A percentile compares a stretch with the other conserved stretches of the same genome.
Evolutionary conservation across 1,284 basidiomycete species (phyloP).

Genomic region (Phellopilus nigrolimitatus): DNA sequence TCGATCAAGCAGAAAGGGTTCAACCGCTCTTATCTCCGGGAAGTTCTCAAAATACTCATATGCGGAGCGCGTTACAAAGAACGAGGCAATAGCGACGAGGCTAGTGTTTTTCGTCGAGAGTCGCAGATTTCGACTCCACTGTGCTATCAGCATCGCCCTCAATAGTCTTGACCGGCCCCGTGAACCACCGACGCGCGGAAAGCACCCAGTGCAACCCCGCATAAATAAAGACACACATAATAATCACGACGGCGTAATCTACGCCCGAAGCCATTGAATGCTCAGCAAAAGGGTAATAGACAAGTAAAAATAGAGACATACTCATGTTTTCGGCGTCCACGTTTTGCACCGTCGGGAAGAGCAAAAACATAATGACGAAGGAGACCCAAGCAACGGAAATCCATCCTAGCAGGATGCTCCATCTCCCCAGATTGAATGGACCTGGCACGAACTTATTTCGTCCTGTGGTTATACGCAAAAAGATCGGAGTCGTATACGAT

Average conservation of each 20-base stretch:
- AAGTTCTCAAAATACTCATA: too few species aligned
- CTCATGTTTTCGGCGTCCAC: conserved; percentile 50
- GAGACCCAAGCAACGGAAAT: conserved; percentile 61
- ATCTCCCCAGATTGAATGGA: conserved; percentile 54
- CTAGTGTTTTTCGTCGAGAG: too few species aligned
- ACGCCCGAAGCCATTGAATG: background rate
- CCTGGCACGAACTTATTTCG: conserved; percentile 52
- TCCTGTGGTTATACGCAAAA: conserved; percentile 65
- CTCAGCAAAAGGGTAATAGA: conserved; percentile 8
- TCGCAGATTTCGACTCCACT: background rate
- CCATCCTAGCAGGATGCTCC: conserved; percentile 53
- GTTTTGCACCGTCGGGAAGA: conserved; percentile 51
- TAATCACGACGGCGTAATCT: conserved; percentile 67
- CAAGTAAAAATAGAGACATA: conserved; percentile 28
- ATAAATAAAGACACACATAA: conserved; percentile 60
- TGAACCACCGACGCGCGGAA: conserved; percentile 68
- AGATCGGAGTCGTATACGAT: conserved; percentile 64
- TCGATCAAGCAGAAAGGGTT: too few species aligned
- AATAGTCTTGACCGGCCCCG: conserved; percentile 55
- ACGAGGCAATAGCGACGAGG: too few species aligned
- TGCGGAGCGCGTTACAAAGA: too few species aligned
- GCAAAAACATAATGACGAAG: conserved; percentile 55
- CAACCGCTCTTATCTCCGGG: too few species aligned
- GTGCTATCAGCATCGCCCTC: conserved; percentile 23
- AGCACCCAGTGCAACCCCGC: conserved; percentile 58